Percentiles rank a stretch among this genome's conserved stretches.
phyloP scores from a whole-genome alignment of 1,284 basidiomycete genomes.

The Pseudozyma pruni region DNA sequence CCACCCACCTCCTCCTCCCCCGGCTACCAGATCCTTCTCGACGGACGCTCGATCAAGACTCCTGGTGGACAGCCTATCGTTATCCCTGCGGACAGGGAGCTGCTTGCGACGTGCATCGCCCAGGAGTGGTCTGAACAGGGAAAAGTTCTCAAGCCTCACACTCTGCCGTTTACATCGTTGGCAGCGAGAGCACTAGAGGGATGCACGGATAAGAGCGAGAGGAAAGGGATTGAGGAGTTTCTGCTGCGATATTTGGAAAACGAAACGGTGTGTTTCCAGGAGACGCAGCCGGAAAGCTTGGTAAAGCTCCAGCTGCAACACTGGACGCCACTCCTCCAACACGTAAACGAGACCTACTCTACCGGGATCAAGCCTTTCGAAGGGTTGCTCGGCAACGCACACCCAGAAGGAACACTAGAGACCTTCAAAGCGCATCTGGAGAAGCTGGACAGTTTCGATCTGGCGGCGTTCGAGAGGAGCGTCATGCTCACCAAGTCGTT shows the following conservation, averaged over 20 bases:
- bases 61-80: conserved; percentile 80
- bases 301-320: conserved; percentile 83
- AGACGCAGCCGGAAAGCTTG: conserved; percentile 79
- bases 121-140: conserved; percentile 96
- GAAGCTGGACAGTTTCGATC: conserved; percentile 44
- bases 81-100: conserved; percentile 77
- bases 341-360: conserved; percentile 79
- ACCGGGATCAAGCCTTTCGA: conserved; percentile 36
- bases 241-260: conserved; percentile 90
- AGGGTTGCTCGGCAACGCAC: conserved; percentile 44
- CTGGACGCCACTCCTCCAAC: conserved; percentile 88
- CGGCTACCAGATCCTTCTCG: conserved; percentile 78
- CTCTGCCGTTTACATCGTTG: conserved; percentile 86
- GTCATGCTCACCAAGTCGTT: conserved; percentile 92
- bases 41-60: conserved; percentile 86
- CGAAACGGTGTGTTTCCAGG: conserved; percentile 92
- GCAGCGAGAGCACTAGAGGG: conserved; percentile 88
- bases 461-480: conserved; percentile 83
- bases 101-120: conserved; percentile 86
- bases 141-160: conserved; percentile 84
- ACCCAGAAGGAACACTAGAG: conserved; percentile 21
- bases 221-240: conserved; percentile 77
- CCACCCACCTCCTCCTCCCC: conserved; percentile 6
- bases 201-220: conserved; percentile 73
- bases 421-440: conserved; percentile 32